phyloP scores from a whole-genome alignment of 345 rosid genomes.

The Syzygium oleosum region DNA sequence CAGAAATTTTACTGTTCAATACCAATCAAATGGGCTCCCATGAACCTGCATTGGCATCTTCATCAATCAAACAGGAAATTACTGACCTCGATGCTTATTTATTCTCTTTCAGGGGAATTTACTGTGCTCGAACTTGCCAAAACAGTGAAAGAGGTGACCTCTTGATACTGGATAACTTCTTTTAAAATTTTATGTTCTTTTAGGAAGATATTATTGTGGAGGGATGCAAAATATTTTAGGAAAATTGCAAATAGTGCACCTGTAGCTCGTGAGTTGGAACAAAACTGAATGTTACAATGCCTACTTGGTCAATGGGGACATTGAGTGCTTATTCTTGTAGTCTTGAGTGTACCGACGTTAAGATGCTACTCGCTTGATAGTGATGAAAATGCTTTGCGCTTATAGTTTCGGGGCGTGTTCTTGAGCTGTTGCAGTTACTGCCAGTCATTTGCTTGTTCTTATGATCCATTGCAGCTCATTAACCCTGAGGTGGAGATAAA shows the following conservation, averaged over 20 bases:
- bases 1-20: neutral
- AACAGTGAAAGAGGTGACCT: conserved; percentile 76
- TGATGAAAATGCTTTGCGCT: neutral
- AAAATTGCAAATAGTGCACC: neutral
- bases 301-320: neutral
- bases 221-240: neutral
- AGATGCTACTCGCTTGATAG: neutral
- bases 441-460: neutral
- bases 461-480: conserved; percentile 38
- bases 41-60: neutral
- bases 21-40: neutral
- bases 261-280: neutral
- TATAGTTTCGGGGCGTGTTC: neutral
- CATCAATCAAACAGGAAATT: neutral
- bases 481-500: conserved; percentile 72
- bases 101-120: conserved; percentile 52
- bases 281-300: neutral
- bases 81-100: neutral
- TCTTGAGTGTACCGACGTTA: neutral
- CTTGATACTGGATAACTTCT: neutral
- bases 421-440: neutral
- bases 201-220: no score
- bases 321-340: neutral
- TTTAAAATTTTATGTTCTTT: neutral
- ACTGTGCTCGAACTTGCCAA: conserved; percentile 90